Percentiles rank a stretch among this genome's conserved stretches.
These are phyloP conservation scores for Cordyceps pruinosa DNA, from an alignment of 2,329 filamentous ascomycete genomes.

Conservation along the genomic window DNA sequence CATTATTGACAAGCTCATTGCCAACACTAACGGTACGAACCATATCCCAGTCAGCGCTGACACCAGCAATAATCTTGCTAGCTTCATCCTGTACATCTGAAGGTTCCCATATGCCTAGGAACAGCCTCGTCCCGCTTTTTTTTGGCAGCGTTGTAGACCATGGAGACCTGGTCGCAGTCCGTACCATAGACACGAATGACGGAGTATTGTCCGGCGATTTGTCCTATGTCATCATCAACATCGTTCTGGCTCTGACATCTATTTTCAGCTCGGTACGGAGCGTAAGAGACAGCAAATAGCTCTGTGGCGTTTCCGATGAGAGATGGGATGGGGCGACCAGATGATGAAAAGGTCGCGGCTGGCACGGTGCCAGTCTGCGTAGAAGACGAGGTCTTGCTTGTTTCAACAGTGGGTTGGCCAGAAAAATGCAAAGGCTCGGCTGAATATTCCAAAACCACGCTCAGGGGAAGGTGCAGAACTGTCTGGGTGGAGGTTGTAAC, in stretches of 20 bases:
- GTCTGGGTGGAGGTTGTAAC: constrained; percentile 37
- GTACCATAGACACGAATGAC: constrained; percentile 72
- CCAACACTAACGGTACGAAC: constrained; percentile 70
- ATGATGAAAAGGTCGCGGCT: not conserved
- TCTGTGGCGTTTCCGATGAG: constrained; percentile 4
- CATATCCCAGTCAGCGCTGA: constrained; percentile 57
- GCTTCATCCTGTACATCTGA: constrained; percentile 49
- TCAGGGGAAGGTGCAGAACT: constrained; percentile 20
- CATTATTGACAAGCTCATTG: constrained; percentile 71
- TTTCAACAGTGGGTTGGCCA: not conserved
- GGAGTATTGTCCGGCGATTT: constrained; percentile 46
- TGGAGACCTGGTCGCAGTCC: constrained; percentile 66
- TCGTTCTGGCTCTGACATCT: constrained; percentile 60
- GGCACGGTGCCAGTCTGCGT: constrained; percentile 9
- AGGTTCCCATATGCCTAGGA: constrained; percentile 68
- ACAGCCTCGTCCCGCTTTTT: constrained; percentile 61
- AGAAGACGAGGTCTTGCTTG: not conserved
- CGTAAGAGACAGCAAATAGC: constrained; percentile 40
- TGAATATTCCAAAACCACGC: constrained; percentile 6
- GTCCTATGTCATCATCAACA: constrained; percentile 57
- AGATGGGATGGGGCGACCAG: not conserved
- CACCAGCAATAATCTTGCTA: constrained; percentile 51
- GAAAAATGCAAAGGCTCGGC: not conserved
- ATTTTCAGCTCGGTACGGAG: constrained; percentile 43
- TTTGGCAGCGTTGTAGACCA: constrained; percentile 56